Evolutionary conservation across 2,329 filamentous ascomycete species (phyloP).

Genomic region (Tolypocladium ovalisporum): DNA sequence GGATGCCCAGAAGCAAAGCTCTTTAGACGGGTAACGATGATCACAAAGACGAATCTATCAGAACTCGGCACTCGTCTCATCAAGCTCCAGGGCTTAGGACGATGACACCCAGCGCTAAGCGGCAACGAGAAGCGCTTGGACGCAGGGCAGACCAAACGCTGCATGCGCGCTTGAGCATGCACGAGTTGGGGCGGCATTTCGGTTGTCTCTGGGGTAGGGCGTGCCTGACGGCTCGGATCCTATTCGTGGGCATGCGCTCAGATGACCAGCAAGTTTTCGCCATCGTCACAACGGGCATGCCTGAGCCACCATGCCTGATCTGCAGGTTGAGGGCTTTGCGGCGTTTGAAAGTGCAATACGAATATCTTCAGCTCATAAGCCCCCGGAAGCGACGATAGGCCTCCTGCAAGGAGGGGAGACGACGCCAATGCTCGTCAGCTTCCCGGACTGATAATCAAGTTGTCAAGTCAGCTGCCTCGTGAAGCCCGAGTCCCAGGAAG

Average conservation of each 20-base stretch:
- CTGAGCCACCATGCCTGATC: not conserved
- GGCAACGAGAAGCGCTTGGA: not conserved
- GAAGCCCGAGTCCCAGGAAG: slow-evolving; percentile 3
- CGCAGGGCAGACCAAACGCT: not conserved
- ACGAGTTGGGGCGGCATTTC: not conserved
- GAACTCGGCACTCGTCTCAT: not conserved
- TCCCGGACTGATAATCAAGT: not conserved
- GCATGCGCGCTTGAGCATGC: not conserved
- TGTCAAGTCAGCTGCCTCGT: not conserved
- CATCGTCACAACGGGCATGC: not conserved
- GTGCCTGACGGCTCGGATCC: not conserved
- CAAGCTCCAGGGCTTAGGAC: not conserved
- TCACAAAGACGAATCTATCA: not conserved
- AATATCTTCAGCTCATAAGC: not conserved
- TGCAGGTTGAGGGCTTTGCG: not conserved
- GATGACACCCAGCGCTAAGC: not conserved
- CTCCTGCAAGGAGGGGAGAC: not conserved
- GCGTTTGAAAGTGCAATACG: not conserved
- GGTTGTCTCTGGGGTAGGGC: not conserved
- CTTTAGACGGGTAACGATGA: not conserved
- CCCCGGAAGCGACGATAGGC: not conserved
- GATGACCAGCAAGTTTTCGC: slow-evolving; percentile 3
- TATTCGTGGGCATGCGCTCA: slow-evolving; percentile 2
- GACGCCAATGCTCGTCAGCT: not conserved
- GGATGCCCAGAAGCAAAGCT: not conserved